Conservation (phyloP, 2,329 filamentous ascomycete genomes). For the Onygenales sp. region DNA sequence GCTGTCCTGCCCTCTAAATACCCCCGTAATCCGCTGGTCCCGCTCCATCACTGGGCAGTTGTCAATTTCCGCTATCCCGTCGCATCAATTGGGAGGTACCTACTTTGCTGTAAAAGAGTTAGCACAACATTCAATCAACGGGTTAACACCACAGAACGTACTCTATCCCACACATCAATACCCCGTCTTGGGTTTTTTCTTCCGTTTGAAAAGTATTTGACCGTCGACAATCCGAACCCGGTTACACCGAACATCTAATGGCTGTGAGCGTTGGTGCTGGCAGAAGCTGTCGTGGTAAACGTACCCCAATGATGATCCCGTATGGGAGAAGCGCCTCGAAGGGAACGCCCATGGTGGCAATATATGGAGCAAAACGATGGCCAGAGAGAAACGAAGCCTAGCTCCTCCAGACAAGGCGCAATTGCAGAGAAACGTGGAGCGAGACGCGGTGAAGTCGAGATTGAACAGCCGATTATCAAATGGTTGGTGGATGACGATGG, state of each 20-base stretch:
- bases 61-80: constrained; percentile 7
- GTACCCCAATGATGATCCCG: constrained; percentile 52
- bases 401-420: not conserved
- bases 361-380: not conserved
- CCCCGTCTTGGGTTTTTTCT: constrained; percentile 52
- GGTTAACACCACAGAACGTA: constrained; percentile 29
- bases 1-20: constrained; percentile 52
- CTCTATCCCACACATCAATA: constrained; percentile 55
- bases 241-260: constrained; percentile 52
- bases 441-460: constrained; percentile 2
- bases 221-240: constrained; percentile 47
- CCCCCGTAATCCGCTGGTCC: constrained; percentile 54
- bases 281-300: constrained; percentile 16
- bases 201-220: constrained; percentile 53
- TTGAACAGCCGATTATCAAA: not conserved
- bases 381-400: not conserved
- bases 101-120: constrained; percentile 45
- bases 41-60: constrained; percentile 53
- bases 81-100: constrained; percentile 13
- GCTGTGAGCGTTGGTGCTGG: constrained; percentile 11
- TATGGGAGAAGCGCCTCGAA: constrained; percentile 58
- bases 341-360: constrained; percentile 50
- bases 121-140: constrained; percentile 23
- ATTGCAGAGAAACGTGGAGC: constrained; percentile 10
- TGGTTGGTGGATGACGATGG: constrained; percentile 1